Percentiles rank a stretch among this genome's conserved stretches.
phyloP scores from a whole-genome alignment of 148 eudicot species.

The Diospyros kaki region DNA sequence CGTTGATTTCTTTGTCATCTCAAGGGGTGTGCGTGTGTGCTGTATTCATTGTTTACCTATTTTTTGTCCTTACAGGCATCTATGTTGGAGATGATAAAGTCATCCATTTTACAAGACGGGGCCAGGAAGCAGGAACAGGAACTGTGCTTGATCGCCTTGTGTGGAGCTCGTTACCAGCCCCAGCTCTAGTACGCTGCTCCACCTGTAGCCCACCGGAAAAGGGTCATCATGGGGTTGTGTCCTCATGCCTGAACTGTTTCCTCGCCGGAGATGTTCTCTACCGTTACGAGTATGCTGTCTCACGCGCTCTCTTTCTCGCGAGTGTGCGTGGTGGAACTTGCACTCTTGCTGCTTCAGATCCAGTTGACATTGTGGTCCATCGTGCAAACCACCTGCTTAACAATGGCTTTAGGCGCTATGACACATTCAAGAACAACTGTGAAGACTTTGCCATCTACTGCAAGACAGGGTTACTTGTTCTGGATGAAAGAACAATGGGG shows the following conservation, averaged over 20 bases:
- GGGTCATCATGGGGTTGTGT: constrained; percentile 44
- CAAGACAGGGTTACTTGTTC: constrained; percentile 73
- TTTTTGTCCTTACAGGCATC: constrained; percentile 43
- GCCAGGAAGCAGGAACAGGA: constrained; percentile 24
- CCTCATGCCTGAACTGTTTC: constrained; percentile 88
- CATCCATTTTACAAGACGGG: constrained; percentile 78
- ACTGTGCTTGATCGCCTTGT: constrained; percentile 29
- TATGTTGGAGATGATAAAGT: constrained; percentile 93
- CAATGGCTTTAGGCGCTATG: constrained; percentile 88
- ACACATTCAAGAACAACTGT: constrained; percentile 83
- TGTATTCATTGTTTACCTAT: too few relatives aligned
- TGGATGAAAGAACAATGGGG: constrained; percentile 63
- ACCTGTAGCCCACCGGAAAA: constrained; percentile 57
- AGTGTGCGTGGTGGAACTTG: constrained; percentile 95
- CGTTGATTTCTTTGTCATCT: too few relatives aligned
- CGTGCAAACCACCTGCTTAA: constrained; percentile 89
- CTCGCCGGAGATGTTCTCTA: constrained; percentile 72
- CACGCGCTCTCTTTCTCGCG: constrained; percentile 67
- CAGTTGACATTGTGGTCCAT: constrained; percentile 53
- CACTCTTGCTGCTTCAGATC: constrained; percentile 77
- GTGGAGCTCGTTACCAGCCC: constrained; percentile 8
- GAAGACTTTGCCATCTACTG: constrained; percentile 97
- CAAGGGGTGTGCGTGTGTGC: too few relatives aligned
- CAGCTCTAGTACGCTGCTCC: constrained; percentile 44
- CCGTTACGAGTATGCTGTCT: constrained; percentile 75